These are phyloP conservation scores for Favolaschia claudopus DNA, from an alignment of 768 basidiomycete genomes.

Conservation along the genomic window DNA sequence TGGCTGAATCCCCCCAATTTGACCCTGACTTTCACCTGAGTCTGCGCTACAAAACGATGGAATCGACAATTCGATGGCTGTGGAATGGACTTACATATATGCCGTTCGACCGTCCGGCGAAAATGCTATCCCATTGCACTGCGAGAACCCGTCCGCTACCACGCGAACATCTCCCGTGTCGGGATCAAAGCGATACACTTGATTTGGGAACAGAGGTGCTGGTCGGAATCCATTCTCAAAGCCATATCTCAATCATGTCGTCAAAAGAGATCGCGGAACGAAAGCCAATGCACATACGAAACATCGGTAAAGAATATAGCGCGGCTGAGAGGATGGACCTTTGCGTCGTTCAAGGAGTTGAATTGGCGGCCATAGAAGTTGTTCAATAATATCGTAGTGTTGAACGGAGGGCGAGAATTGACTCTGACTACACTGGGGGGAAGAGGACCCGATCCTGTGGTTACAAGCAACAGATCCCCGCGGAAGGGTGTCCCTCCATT, in stretches of 20 bases:
- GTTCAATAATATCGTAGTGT: conserved; percentile 49
- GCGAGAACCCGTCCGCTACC: conserved; percentile 50
- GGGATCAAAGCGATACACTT: conserved; percentile 54
- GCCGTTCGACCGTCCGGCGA: conserved; percentile 20
- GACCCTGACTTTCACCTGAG: conserved; percentile 28
- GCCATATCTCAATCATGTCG: conserved; percentile 39
- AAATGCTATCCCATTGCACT: conserved; percentile 20
- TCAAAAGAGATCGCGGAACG: not conserved
- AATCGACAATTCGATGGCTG: not conserved
- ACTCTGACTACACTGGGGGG: conserved; percentile 46
- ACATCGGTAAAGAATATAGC: conserved; percentile 32
- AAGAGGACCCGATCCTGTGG: conserved; percentile 54
- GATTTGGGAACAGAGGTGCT: conserved; percentile 47
- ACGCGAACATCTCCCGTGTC: conserved; percentile 48
- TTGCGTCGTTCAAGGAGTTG: conserved; percentile 54
- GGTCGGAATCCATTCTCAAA: conserved; percentile 48
- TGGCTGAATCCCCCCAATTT: conserved; percentile 24
- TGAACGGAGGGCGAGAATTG: conserved; percentile 46
- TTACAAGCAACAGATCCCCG: conserved; percentile 54
- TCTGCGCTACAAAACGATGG: conserved; percentile 30
- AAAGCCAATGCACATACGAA: conserved; percentile 45
- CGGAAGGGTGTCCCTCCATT: conserved; percentile 57
- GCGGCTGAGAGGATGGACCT: conserved; percentile 41
- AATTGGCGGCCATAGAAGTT: conserved; percentile 54
- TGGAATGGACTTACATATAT: conserved; percentile 14